Base-by-base conservation (phyloP, 805 yeast species). In the Kuraishia ogatae region DNA sequence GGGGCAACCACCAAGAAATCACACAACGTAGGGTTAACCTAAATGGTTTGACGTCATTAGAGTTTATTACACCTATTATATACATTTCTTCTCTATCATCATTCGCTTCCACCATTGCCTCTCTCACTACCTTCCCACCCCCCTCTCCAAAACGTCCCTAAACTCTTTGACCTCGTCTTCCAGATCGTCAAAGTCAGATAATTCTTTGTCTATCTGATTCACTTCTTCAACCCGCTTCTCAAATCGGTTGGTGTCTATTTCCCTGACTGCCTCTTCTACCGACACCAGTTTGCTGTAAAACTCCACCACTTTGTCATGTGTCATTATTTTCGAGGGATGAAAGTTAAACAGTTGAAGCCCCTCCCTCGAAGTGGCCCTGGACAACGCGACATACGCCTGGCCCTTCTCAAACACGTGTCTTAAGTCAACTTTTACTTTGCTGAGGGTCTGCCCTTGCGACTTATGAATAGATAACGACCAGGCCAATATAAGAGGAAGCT, bases 391-490 rank as follows among this genome's bases (percentile, higher is more conserved):
- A 62, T 88, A 88, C 2, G 86, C 90, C 62, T 88, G 96, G 21
- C 96, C 96, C 54, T 82, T 85, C 66, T 88, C 96, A 61, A 88
- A 88, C 24, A 82, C 79, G 59, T 75, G 79, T 24, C 78, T 73
- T 51, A 88, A 67, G 62, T 88, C 92, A 13, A 88, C 89, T 58
- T 80, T 81, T 2, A 88, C 83, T 58, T 89, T 68, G 48, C 80
- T 83, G 50, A 88, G 76, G 0, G 96, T 87, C 70, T 88, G 96
- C 2, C 96, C 96, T 66, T 88, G 96, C 0, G 94, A 82, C 65
- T 88, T 88, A 64, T 88, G 96, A 53, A 88, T 88, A 0, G 94
- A 88, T 60, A 88, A 67, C 0, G 96, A 91, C 94, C 94, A 88
- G 23, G 94, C 83, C 43, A 88, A 69, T 55, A 86, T 72, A 29